Percentiles rank a stretch among this genome's conserved stretches.
These are phyloP conservation scores for Ascochyta clinopodiicola DNA, from an alignment of 2,329 filamentous ascomycete species.

Conservation along the genomic window DNA sequence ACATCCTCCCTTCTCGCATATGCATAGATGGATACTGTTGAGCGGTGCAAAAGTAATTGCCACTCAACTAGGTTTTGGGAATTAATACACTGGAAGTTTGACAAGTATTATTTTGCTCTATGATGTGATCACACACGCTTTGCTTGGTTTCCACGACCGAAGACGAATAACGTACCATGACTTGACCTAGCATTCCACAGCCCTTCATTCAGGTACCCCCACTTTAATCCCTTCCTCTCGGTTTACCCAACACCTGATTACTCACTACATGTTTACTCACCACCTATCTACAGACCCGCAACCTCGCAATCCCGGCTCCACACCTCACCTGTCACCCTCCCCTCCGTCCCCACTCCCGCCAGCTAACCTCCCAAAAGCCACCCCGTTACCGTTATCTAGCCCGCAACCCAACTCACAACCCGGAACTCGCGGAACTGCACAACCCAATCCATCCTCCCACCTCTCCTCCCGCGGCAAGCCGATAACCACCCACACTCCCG, in stretches of 20 bases:
- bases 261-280: no score
- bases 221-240: no score
- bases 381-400: neutral
- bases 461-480: no score
- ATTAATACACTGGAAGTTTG: constrained; percentile 12
- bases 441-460: no score
- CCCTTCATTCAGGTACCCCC: no score
- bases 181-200: neutral
- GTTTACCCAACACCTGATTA: no score
- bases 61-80: constrained; percentile 1
- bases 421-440: no score
- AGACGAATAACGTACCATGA: no score
- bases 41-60: neutral
- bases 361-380: neutral
- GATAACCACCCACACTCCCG: neutral
- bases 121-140: neutral
- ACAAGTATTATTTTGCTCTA: neutral
- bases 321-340: neutral
- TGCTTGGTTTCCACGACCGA: no score
- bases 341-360: neutral
- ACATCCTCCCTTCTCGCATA: constrained; percentile 21
- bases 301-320: constrained; percentile 6
- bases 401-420: neutral
- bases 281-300: neutral
- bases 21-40: constrained; percentile 17